Evolutionary conservation across 306 rosid species (phyloP).

Genomic region (Betula pendula): DNA sequence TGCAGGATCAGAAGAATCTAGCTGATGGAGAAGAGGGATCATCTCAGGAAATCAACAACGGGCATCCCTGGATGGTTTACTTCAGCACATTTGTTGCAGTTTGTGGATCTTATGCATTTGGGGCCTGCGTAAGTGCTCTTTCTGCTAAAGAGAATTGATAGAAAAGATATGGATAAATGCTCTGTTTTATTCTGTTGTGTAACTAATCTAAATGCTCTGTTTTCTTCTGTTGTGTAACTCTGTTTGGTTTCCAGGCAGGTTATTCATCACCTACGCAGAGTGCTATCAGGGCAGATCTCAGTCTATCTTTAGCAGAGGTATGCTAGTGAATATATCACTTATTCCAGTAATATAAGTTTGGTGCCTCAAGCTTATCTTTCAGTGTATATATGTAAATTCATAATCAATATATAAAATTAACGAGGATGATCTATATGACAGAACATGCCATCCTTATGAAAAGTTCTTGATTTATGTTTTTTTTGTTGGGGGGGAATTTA

Average conservation of each 20-base stretch:
- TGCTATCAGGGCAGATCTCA: constrained; percentile 68
- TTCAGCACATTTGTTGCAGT: constrained; percentile 75
- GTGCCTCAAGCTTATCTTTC: background rate
- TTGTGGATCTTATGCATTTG: constrained; percentile 86
- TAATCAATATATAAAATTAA: background rate
- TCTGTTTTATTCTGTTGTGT: constrained; percentile 16
- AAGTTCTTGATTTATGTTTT: background rate
- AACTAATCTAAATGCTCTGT: no score
- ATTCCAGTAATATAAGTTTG: background rate
- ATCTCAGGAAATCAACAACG: constrained; percentile 25
- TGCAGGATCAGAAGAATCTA: constrained; percentile 22
- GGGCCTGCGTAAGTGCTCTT: constrained; percentile 65
- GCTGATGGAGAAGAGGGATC: constrained; percentile 28
- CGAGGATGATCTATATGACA: background rate
- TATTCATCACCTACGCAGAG: constrained; percentile 88
- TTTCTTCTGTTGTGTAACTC: constrained; percentile 20
- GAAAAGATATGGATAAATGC: background rate
- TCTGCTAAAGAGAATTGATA: background rate
- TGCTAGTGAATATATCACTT: background rate
- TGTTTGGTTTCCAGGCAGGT: constrained; percentile 60
- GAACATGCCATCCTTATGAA: background rate
- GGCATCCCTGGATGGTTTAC: constrained; percentile 87
- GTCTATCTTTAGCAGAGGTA: constrained; percentile 71
- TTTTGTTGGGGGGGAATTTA: background rate
- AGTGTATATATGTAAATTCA: background rate